Evolutionary conservation across 495 filamentous ascomycete species (phyloP).

Genomic region (Penicillium herquei): DNA sequence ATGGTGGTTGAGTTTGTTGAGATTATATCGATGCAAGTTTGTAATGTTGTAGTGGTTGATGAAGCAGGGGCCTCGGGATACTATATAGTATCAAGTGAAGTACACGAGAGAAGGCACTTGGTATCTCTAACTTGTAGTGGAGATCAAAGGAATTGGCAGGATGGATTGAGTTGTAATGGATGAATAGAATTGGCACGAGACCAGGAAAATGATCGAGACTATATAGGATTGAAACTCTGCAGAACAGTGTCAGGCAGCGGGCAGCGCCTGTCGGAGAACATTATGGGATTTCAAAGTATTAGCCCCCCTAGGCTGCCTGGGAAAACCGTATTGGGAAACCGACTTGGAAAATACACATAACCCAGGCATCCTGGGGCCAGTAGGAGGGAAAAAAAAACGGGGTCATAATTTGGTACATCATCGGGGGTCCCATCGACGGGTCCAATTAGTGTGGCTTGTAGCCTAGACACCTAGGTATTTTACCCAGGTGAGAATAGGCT

Average conservation of each 20-base stretch:
- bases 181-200: conserved; percentile 5
- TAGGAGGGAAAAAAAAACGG: background rate
- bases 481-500: conserved; percentile 10
- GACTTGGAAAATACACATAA: background rate
- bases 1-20: conserved; percentile 3
- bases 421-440: background rate
- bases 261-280: conserved; percentile 6
- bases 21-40: no score
- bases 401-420: background rate
- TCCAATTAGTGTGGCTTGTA: conserved; percentile 11
- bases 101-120: no score
- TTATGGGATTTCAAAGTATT: conserved; percentile 3
- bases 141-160: background rate
- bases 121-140: no score
- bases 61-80: no score
- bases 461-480: conserved; percentile 4
- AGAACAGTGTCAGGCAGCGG: conserved; percentile 10
- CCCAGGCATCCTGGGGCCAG: conserved; percentile 2
- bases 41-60: no score
- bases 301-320: conserved; percentile 12
- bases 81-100: no score
- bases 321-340: conserved; percentile 13
- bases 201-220: background rate
- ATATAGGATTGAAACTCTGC: background rate
- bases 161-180: conserved; percentile 13